Evolutionary conservation across 2,329 filamentous ascomycete species (phyloP).

Genomic region (Fusarium sp.): DNA sequence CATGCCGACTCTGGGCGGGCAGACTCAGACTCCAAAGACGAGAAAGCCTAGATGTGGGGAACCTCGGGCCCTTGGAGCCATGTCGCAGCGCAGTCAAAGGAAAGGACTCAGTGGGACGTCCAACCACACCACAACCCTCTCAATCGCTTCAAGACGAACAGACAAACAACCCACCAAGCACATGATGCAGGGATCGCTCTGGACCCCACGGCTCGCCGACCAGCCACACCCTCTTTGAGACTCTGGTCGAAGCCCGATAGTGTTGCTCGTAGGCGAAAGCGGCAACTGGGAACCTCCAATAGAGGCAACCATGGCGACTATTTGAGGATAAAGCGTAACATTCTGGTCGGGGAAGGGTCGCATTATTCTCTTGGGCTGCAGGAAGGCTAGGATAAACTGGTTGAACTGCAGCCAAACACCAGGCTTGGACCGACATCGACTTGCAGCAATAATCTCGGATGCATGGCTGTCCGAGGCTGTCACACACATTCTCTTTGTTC

Average conservation of each 20-base stretch:
- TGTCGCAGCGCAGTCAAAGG: constrained; percentile 8
- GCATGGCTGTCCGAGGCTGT: constrained; percentile 40
- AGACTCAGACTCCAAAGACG: constrained; percentile 35
- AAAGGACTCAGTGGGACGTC: neutral
- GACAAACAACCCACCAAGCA: constrained; percentile 9
- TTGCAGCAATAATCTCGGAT: constrained; percentile 48
- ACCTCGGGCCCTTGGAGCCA: constrained; percentile 15
- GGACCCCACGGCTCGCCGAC: constrained; percentile 21
- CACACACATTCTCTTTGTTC: constrained; percentile 36
- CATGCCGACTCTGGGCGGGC: constrained; percentile 37
- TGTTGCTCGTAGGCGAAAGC: constrained; percentile 28
- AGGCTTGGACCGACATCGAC: constrained; percentile 28
- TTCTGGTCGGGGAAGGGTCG: constrained; percentile 20
- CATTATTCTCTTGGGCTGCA: constrained; percentile 29
- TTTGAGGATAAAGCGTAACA: constrained; percentile 11
- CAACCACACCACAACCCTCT: neutral
- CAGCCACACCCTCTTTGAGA: constrained; percentile 35
- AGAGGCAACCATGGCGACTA: constrained; percentile 29
- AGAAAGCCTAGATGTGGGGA: constrained; percentile 46
- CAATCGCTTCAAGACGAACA: neutral
- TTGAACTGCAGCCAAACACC: constrained; percentile 28
- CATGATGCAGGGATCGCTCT: constrained; percentile 34
- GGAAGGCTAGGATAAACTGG: constrained; percentile 25
- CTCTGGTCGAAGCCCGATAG: constrained; percentile 21
- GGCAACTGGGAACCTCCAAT: constrained; percentile 30